A percentile compares a stretch with the other conserved stretches of the same genome.
phyloP scores from a whole-genome alignment of 306 rosid species.

The Adenanthera pavonina region DNA sequence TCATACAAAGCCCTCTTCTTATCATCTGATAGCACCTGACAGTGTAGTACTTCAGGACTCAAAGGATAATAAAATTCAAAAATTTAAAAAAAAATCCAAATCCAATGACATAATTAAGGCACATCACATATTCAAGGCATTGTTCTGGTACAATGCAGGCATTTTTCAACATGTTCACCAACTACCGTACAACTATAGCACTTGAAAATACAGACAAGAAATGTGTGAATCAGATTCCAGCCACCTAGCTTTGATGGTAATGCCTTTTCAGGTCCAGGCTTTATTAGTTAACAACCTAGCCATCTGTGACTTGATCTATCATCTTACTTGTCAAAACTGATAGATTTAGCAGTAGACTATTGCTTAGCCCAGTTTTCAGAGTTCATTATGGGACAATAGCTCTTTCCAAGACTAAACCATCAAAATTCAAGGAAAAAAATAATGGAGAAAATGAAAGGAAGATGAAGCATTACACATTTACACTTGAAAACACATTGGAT shows the following conservation, averaged over 20 bases:
- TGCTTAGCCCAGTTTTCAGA: too few relatives aligned
- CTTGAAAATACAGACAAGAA: background rate
- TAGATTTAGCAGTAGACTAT: background rate
- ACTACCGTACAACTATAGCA: background rate
- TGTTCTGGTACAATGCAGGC: background rate
- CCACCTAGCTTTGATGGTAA: conserved; percentile 3
- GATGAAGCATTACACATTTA: too few relatives aligned
- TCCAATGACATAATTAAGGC: conserved; percentile 29
- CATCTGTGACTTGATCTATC: background rate
- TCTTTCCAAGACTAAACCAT: too few relatives aligned
- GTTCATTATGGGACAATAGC: too few relatives aligned
- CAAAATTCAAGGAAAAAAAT: too few relatives aligned
- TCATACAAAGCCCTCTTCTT: conserved; percentile 95
- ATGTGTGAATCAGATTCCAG: background rate
- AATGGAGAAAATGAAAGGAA: too few relatives aligned
- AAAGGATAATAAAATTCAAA: conserved; percentile 55
- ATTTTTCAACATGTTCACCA: background rate
- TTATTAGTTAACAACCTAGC: background rate
- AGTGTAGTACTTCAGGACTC: conserved; percentile 75
- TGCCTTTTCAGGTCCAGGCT: background rate
- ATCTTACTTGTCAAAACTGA: background rate
- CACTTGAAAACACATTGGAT: too few relatives aligned
- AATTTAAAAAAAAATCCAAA: conserved; percentile 18
- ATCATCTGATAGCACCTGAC: conserved; percentile 99
- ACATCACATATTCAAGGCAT: background rate